phyloP scores from a whole-genome alignment of 148 eudicot genomes.

The Chenopodium berlandieri region DNA sequence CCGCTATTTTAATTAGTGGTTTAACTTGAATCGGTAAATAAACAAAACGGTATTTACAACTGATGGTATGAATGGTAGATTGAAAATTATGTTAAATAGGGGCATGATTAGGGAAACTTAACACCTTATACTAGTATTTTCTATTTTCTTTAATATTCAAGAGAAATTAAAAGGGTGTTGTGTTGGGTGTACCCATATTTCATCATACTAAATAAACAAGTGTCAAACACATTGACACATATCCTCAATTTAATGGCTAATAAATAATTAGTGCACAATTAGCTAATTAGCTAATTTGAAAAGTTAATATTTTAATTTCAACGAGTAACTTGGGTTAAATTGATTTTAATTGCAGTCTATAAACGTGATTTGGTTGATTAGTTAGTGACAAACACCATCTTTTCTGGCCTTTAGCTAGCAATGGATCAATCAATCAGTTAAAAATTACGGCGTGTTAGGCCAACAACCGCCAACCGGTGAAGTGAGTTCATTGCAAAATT shows the following conservation, averaged over 20 bases:
- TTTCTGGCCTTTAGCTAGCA: conserved; percentile 11
- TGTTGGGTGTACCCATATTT: not conserved
- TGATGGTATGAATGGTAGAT: too few relatives aligned
- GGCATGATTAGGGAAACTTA: too few relatives aligned
- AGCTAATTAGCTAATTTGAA: not conserved
- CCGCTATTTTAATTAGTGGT: too few relatives aligned
- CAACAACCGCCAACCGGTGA: conserved; percentile 33
- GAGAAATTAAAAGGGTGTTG: not conserved
- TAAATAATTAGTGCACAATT: not conserved
- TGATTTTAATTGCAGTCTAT: not conserved
- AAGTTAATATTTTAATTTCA: not conserved
- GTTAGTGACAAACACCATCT: conserved; percentile 20
- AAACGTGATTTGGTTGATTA: conserved; percentile 17
- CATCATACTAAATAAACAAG: not conserved
- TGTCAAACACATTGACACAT: not conserved
- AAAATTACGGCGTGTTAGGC: conserved; percentile 39
- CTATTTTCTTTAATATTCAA: not conserved
- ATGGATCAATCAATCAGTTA: conserved; percentile 22
- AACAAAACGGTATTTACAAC: too few relatives aligned
- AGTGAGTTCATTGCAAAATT: conserved; percentile 23
- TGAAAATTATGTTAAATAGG: too few relatives aligned
- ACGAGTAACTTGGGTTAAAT: not conserved
- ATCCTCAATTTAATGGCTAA: too few relatives aligned
- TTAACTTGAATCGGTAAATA: too few relatives aligned
- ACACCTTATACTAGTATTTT: too few relatives aligned